Evolutionary conservation across 2,329 filamentous ascomycete genomes (phyloP).

Genomic region (Clonostachys rosea): DNA sequence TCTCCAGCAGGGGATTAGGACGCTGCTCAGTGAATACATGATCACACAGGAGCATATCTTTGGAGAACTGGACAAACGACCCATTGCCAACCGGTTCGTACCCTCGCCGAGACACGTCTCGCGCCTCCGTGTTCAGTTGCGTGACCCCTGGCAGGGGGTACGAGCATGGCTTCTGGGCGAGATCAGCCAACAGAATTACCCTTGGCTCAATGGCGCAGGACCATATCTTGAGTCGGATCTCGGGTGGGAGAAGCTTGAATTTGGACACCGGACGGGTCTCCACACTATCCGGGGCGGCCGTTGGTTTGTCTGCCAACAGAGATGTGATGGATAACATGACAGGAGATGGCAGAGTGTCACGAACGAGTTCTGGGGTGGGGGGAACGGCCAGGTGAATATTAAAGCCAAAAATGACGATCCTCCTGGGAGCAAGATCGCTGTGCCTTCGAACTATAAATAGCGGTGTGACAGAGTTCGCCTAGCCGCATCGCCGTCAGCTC

Average conservation of each 20-base stretch:
- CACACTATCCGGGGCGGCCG: no score
- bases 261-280: no score
- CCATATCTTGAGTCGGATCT: slow-evolving; percentile 31
- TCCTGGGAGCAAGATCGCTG: no score
- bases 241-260: slow-evolving; percentile 19
- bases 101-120: slow-evolving; percentile 22
- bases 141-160: slow-evolving; percentile 27
- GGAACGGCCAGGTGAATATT: no score
- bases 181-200: slow-evolving; percentile 25
- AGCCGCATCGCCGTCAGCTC: no score
- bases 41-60: slow-evolving; percentile 31
- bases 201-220: slow-evolving; percentile 26
- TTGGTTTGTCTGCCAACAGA: no score
- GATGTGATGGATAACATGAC: no score
- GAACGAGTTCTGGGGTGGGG: no score
- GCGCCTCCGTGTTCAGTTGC: slow-evolving; percentile 27
- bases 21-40: slow-evolving; percentile 24
- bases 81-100: slow-evolving; percentile 26
- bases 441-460: no score
- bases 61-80: slow-evolving; percentile 27
- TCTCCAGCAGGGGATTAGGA: slow-evolving; percentile 19
- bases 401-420: no score
- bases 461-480: no score
- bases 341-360: no score
- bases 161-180: slow-evolving; percentile 18